Evolutionary conservation across 2,329 filamentous ascomycete genomes (phyloP).

Genomic region (Ophiocordyceps camponoti-floridani): DNA sequence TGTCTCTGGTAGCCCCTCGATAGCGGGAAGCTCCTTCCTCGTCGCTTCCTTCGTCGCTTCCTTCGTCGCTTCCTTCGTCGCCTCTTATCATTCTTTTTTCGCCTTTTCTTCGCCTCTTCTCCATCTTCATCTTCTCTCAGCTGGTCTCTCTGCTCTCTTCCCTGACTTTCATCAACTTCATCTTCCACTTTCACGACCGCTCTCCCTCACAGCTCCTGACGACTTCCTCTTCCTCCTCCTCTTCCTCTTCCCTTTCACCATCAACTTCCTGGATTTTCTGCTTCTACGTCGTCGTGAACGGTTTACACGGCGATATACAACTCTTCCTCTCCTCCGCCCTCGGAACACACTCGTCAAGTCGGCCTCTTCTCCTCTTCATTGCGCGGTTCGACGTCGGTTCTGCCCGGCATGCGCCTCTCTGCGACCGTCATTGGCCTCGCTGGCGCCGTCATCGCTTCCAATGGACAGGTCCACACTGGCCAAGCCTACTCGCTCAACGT

Average conservation of each 20-base stretch:
- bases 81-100: neutral
- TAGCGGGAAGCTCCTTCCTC: neutral
- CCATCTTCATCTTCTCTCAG: neutral
- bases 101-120: too few species aligned
- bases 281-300: constrained; percentile 4
- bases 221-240: neutral
- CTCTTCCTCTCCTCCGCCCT: too few species aligned
- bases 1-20: neutral
- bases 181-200: neutral
- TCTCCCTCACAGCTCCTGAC: neutral
- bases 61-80: neutral
- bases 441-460: constrained; percentile 5
- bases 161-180: neutral
- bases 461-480: too few species aligned
- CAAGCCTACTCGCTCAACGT: constrained; percentile 26
- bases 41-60: neutral
- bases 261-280: neutral
- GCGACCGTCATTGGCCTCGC: constrained; percentile 2
- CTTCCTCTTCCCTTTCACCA: neutral
- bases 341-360: neutral
- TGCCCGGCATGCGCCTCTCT: constrained; percentile 7
- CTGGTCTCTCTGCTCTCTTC: neutral
- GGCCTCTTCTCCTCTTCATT: neutral
- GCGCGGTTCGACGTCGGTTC: neutral
- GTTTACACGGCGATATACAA: constrained; percentile 2